These are phyloP conservation scores for Neurospora crassa DNA, from an alignment of 2,329 filamentous ascomycete species.

Conservation along the genomic window DNA sequence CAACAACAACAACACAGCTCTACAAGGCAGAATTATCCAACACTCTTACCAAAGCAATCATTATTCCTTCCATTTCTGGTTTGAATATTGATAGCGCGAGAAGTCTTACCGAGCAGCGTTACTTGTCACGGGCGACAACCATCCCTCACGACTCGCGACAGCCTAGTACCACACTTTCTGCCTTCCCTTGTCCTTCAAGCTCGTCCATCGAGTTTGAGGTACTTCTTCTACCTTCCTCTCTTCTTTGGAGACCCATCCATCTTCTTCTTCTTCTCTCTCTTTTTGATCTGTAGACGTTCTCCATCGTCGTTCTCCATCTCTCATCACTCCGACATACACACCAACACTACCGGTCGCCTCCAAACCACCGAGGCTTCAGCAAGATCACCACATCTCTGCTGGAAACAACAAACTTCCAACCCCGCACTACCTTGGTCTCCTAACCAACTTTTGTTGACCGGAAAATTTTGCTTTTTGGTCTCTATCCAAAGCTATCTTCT, in stretches of 20 bases:
- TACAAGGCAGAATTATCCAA: not conserved
- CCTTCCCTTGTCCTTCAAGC: not conserved
- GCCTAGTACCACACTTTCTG: not conserved
- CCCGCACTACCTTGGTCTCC: not conserved
- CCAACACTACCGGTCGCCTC: not conserved
- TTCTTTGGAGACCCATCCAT: not conserved
- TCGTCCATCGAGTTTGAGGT: not conserved
- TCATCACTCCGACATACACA: not conserved
- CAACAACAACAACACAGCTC: not conserved
- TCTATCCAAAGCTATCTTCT: slow-evolving; percentile 1
- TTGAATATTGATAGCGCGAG: not conserved
- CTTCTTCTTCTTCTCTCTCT: not conserved
- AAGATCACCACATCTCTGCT: slow-evolving; percentile 3
- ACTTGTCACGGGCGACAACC: not conserved
- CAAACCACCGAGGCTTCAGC: not conserved
- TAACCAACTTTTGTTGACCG: slow-evolving; percentile 5
- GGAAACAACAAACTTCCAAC: slow-evolving; percentile 1
- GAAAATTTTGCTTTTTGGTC: slow-evolving; percentile 11
- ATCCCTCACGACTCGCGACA: not conserved
- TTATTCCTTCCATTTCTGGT: not conserved
- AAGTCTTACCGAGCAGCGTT: not conserved
- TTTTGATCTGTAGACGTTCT: slow-evolving; percentile 5
- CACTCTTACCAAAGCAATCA: not conserved
- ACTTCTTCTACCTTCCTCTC: not conserved
- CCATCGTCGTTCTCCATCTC: slow-evolving; percentile 7